These are phyloP conservation scores for Colletotrichum gloeosporioides DNA, from an alignment of 2,329 filamentous ascomycete species.

Conservation along the genomic window DNA sequence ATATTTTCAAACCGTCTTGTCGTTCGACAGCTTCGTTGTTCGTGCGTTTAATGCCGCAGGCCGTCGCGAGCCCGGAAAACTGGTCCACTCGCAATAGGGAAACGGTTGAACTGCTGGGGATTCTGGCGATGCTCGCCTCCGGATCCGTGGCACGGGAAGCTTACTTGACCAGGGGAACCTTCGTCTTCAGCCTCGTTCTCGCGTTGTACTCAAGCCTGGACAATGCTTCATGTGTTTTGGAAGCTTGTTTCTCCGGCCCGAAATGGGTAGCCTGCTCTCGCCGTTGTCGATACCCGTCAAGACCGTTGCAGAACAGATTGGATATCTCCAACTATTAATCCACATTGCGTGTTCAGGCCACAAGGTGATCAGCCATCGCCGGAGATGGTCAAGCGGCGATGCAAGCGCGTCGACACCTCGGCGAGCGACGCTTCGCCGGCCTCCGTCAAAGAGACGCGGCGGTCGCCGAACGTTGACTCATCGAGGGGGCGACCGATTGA, in stretches of 20 bases:
- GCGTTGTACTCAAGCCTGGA: background rate
- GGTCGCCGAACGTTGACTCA: conserved; percentile 3
- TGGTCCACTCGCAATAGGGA: background rate
- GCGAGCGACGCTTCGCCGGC: conserved; percentile 5
- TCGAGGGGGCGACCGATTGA: background rate
- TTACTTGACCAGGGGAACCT: conserved; percentile 4
- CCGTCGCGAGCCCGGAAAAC: background rate
- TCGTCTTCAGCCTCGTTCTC: background rate
- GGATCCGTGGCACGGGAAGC: background rate
- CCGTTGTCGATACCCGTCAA: background rate
- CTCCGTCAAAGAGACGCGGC: conserved; percentile 2
- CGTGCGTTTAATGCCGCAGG: conserved; percentile 21
- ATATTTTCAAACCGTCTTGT: conserved; percentile 17
- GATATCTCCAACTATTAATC: background rate
- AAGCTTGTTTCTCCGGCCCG: background rate
- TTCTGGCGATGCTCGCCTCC: background rate
- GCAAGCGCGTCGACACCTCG: background rate
- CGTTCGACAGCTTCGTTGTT: conserved; percentile 20
- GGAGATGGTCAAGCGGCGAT: background rate
- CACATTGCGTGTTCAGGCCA: background rate
- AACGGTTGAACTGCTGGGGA: background rate
- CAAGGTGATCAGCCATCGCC: background rate
- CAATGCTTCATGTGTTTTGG: background rate
- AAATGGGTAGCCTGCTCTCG: background rate
- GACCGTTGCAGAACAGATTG: background rate